These are phyloP conservation scores for Saccharomyces mikatae DNA, from an alignment of 805 yeast species.

Conservation along the genomic window DNA sequence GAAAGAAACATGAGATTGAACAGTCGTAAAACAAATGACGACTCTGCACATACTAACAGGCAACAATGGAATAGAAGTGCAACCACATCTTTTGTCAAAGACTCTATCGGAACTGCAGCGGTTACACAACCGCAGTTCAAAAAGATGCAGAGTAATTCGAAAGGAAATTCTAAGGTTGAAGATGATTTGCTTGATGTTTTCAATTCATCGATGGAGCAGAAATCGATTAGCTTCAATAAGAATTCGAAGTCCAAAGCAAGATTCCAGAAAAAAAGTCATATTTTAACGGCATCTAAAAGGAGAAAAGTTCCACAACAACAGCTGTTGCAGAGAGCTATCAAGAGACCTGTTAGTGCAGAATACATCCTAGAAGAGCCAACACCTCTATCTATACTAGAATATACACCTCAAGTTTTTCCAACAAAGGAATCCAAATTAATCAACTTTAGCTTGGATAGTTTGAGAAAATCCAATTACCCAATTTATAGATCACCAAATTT, in stretches of 20 bases:
- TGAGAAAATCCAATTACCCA: slow-evolving; percentile 22
- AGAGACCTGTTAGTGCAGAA: slow-evolving; percentile 2
- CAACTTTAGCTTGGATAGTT: slow-evolving; percentile 14
- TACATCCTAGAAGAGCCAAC: slow-evolving; percentile 22
- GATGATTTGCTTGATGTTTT: not conserved
- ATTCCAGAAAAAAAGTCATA: not conserved
- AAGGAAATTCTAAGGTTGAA: not conserved
- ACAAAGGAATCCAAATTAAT: slow-evolving; percentile 14
- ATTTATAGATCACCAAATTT: slow-evolving; percentile 17
- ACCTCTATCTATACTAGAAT: slow-evolving; percentile 19
- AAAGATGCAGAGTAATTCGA: not conserved
- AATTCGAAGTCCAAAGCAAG: not conserved
- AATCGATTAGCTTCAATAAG: not conserved
- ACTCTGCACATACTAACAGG: not conserved
- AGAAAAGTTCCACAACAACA: not conserved
- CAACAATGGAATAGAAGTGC: not conserved
- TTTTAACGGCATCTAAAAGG: not conserved
- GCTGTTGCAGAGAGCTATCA: not conserved
- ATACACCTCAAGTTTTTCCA: slow-evolving; percentile 16
- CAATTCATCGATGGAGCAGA: not conserved
- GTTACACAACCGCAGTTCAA: not conserved
- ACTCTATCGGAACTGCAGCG: not conserved
- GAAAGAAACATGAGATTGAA: not conserved
- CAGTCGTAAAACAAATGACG: not conserved
- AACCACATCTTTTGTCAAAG: not conserved